Conservation (phyloP, 495 filamentous ascomycete species). For the Aspergillus incahuasiensis region DNA sequence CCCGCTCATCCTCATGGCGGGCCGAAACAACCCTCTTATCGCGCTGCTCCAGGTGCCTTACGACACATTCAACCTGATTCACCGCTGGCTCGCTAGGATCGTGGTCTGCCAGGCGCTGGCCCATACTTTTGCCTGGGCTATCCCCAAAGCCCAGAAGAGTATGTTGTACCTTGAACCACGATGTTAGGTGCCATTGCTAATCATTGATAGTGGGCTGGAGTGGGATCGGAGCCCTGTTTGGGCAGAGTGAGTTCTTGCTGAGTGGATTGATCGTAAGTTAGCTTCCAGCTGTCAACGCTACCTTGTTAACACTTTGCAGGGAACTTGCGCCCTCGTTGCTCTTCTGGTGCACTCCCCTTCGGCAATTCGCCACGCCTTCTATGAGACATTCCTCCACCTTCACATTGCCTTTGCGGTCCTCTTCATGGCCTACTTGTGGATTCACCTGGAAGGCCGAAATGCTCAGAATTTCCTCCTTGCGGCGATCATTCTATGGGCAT, state of each 20-base stretch:
- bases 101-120: slow-evolving; percentile 60
- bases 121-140: slow-evolving; percentile 60
- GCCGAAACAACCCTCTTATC: slow-evolving; percentile 68
- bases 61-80: slow-evolving; percentile 74
- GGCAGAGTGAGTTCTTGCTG: slow-evolving; percentile 52
- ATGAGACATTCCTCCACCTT: slow-evolving; percentile 84
- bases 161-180: slow-evolving; percentile 1
- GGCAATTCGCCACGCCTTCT: slow-evolving; percentile 85
- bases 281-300: neutral
- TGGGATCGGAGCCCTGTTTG: slow-evolving; percentile 45
- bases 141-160: slow-evolving; percentile 60
- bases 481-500: slow-evolving; percentile 67
- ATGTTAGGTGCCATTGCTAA: slow-evolving; percentile 12
- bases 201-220: slow-evolving; percentile 51
- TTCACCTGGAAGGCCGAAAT: slow-evolving; percentile 64
- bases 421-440: slow-evolving; percentile 59
- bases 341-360: slow-evolving; percentile 65
- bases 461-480: slow-evolving; percentile 63
- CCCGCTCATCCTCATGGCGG: slow-evolving; percentile 62
- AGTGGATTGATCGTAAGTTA: slow-evolving; percentile 50
- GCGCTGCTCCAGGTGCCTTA: slow-evolving; percentile 61
- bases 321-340: slow-evolving; percentile 44
- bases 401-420: slow-evolving; percentile 69
- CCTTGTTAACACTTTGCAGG: slow-evolving; percentile 27
- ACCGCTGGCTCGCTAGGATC: slow-evolving; percentile 75